Conservation (phyloP, 345 rosid genomes). For the Melaleuca quinquenervia region DNA sequence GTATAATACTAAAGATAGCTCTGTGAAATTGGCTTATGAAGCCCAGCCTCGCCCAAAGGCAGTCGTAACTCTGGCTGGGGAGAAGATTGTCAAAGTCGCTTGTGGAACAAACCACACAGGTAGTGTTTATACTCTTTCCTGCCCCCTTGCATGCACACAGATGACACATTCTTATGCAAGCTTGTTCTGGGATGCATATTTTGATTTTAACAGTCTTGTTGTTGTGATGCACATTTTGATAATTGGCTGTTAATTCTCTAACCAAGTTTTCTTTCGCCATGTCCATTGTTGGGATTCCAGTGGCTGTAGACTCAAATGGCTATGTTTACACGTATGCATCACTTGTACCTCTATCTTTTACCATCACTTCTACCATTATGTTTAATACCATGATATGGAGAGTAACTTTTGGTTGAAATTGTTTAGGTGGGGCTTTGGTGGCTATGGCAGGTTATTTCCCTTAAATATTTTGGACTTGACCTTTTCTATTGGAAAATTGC, state of each 20-base stretch:
- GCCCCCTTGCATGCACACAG: not conserved
- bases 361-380: not conserved
- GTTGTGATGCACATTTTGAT: not conserved
- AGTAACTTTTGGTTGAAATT: conserved; percentile 6
- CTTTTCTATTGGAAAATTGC: not conserved
- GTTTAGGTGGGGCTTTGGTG: conserved; percentile 96
- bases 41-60: conserved; percentile 93
- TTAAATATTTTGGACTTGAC: not conserved
- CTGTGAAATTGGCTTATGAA: conserved; percentile 84
- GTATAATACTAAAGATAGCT: conserved; percentile 92
- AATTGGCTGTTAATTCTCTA: not conserved
- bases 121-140: conserved; percentile 6
- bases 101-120: conserved; percentile 98
- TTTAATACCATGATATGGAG: conserved; percentile 4
- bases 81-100: conserved; percentile 87
- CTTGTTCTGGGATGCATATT: not conserved
- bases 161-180: not conserved
- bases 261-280: not conserved
- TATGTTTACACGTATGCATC: conserved; percentile 86
- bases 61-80: conserved; percentile 62
- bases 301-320: conserved; percentile 87
- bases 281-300: conserved; percentile 29
- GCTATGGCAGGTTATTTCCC: conserved; percentile 86
- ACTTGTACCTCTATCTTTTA: not conserved
- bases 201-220: not conserved